Conservation (phyloP, 768 basidiomycete species). For the Serendipita sp. region DNA sequence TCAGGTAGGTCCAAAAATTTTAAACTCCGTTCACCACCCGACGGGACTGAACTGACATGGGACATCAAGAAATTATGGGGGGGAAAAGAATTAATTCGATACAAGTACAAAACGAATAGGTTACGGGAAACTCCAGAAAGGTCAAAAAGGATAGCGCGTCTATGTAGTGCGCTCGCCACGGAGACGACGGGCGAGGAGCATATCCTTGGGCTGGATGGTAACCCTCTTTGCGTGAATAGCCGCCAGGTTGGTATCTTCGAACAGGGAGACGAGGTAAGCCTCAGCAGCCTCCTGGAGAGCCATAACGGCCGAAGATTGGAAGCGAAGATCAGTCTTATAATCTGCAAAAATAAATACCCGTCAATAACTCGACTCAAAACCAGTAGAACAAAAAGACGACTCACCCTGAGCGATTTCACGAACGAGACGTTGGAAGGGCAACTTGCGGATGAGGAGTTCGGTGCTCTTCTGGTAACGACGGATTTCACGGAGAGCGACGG, state of each 20-base stretch:
- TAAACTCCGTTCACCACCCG: no score
- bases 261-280: conserved; percentile 35
- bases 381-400: neutral
- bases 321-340: conserved; percentile 33
- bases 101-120: no score
- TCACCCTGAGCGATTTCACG: conserved; percentile 59
- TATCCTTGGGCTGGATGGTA: conserved; percentile 57
- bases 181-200: conserved; percentile 53
- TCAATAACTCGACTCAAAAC: neutral
- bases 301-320: conserved; percentile 35
- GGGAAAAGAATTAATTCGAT: no score
- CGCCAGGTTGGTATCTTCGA: conserved; percentile 28
- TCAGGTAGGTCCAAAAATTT: no score
- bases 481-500: conserved; percentile 33
- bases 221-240: conserved; percentile 21
- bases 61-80: no score
- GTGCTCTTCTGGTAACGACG: conserved; percentile 27
- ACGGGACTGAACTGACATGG: no score
- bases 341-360: conserved; percentile 7
- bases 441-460: conserved; percentile 47
- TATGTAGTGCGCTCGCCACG: conserved; percentile 39
- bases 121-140: no score
- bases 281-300: conserved; percentile 38
- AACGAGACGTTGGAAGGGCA: conserved; percentile 55
- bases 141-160: neutral